These are phyloP conservation scores for Ophiocordyceps camponoti-leonardi DNA, from an alignment of 2,329 filamentous ascomycete genomes.

Conservation along the genomic window DNA sequence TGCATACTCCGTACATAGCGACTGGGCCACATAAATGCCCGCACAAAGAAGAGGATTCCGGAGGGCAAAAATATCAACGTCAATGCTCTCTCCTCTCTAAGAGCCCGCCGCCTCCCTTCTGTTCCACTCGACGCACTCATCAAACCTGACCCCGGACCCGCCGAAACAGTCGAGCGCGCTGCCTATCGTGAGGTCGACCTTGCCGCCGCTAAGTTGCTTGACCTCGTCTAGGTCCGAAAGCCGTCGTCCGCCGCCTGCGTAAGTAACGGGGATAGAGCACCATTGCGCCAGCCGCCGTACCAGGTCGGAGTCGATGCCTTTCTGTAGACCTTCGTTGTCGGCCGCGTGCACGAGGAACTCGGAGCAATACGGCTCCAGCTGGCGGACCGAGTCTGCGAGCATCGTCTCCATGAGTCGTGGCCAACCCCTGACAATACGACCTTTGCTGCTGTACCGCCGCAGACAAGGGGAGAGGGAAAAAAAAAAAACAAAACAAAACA, in stretches of 20 bases:
- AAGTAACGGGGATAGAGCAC: slow-evolving; percentile 87
- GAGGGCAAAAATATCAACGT: not conserved
- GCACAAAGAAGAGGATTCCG: not conserved
- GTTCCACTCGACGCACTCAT: slow-evolving; percentile 86
- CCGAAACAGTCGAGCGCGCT: slow-evolving; percentile 95
- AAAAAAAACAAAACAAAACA: not conserved
- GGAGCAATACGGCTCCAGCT: slow-evolving; percentile 79
- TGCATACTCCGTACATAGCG: not conserved
- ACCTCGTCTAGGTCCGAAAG: slow-evolving; percentile 73
- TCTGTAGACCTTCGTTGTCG: slow-evolving; percentile 87
- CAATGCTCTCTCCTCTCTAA: not conserved
- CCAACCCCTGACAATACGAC: not conserved
- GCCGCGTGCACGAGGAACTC: slow-evolving; percentile 96
- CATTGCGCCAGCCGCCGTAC: slow-evolving; percentile 63
- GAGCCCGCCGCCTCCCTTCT: slow-evolving; percentile 17
- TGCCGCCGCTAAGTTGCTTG: slow-evolving; percentile 58
- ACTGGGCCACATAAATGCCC: not conserved
- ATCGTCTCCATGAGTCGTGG: not conserved
- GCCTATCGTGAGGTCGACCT: slow-evolving; percentile 86
- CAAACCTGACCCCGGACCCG: slow-evolving; percentile 68
- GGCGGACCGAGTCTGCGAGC: slow-evolving; percentile 55
- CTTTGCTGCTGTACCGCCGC: not conserved
- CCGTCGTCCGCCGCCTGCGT: slow-evolving; percentile 80
- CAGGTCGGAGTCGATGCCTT: slow-evolving; percentile 75
- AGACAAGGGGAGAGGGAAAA: not conserved